A percentile compares a stretch with the other conserved stretches of the same genome.
These are phyloP conservation scores for Polytrichum formosum DNA, from an alignment of 225 moss, liverwort and hornwort species.

Conservation along the genomic window DNA sequence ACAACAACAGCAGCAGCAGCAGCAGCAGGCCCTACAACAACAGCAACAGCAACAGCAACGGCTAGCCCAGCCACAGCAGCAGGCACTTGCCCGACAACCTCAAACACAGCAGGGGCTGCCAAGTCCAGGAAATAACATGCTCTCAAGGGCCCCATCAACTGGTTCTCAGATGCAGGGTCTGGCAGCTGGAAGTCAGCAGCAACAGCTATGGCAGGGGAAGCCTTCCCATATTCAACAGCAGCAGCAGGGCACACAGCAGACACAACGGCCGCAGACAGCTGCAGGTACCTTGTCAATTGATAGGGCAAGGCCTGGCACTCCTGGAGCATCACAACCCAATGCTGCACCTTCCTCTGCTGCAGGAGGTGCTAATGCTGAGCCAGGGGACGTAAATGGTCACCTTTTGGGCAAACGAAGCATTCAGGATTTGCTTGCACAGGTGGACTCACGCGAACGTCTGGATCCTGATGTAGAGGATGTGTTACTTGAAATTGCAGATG, in stretches of 20 bases:
- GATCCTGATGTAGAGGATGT: conserved; percentile 96
- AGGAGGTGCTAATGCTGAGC: conserved; percentile 44
- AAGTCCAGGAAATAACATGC: conserved; percentile 31
- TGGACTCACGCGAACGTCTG: conserved; percentile 80
- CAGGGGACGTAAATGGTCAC: conserved; percentile 60
- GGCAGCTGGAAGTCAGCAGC: conserved; percentile 34
- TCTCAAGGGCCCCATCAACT: conserved; percentile 32
- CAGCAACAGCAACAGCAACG: conserved; percentile 50
- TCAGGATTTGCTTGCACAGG: conserved; percentile 88
- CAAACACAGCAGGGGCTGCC: conserved; percentile 35
- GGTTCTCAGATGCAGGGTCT: conserved; percentile 45
- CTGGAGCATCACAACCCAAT: conserved; percentile 50
- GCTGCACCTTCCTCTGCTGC: conserved; percentile 27
- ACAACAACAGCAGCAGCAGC: conserved; percentile 37
- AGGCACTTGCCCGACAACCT: conserved; percentile 36
- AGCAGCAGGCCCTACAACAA: conserved; percentile 33
- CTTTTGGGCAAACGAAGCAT: conserved; percentile 93
- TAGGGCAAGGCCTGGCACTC: conserved; percentile 65
- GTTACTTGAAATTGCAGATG: conserved; percentile 84
- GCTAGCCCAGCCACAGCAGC: conserved; percentile 43
- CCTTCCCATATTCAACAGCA: conserved; percentile 49
- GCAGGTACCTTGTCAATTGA: conserved; percentile 20
- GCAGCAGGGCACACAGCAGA: conserved; percentile 15
- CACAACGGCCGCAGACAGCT: conserved; percentile 40
- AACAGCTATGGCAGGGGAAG: conserved; percentile 30